Conservation (phyloP, 257 asterid genomes). For the Leonotis leonurus region DNA sequence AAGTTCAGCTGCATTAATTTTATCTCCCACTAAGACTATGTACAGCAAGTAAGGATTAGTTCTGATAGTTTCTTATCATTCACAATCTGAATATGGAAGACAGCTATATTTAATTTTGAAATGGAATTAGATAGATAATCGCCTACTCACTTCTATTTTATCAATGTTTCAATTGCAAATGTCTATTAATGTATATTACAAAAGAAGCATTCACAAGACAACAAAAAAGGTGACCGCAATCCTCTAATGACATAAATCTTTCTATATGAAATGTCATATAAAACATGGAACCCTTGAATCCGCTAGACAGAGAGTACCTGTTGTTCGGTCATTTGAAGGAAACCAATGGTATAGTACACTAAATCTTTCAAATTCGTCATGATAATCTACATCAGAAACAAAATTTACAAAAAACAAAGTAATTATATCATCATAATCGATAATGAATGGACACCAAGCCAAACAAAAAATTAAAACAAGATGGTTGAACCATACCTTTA, state of each 20-base stretch:
- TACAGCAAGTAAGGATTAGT: neutral
- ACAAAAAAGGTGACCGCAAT: neutral
- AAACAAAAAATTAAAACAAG: neutral
- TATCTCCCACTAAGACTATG: too few species aligned
- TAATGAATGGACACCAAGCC: neutral
- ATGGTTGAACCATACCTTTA: conserved; percentile 48
- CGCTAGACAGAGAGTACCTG: conserved; percentile 47
- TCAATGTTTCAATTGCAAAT: neutral
- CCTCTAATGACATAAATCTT: neutral
- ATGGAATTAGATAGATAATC: neutral
- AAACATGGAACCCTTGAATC: neutral
- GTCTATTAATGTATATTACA: neutral
- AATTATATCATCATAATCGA: conserved; percentile 9
- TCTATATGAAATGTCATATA: neutral
- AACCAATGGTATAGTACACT: conserved; percentile 75
- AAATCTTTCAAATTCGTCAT: conserved; percentile 69
- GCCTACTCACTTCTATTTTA: neutral
- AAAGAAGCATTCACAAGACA: neutral
- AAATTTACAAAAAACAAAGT: neutral
- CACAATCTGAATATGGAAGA: neutral
- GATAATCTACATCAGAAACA: conserved; percentile 39
- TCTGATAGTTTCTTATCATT: neutral
- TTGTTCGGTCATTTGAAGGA: conserved; percentile 89
- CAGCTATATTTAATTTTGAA: neutral
- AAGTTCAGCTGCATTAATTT: neutral